Base-by-base conservation (phyloP, 768 basidiomycete genomes). In the Gloeostereum incarnatum region DNA sequence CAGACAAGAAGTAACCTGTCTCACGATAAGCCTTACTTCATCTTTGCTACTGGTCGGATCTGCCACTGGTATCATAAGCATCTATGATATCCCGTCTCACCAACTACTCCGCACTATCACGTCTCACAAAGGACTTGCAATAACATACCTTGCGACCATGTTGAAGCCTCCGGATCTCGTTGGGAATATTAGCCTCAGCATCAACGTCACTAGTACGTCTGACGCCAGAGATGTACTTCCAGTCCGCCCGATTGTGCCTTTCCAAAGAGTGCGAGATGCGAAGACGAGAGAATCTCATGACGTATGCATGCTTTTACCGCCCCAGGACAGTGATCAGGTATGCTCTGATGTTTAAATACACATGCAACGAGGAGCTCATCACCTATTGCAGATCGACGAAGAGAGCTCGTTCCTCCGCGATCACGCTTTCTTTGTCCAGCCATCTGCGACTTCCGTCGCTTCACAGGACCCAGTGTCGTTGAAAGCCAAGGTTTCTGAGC, bases 21-120 rank as follows among this genome's bases (percentile, higher is more conserved):
- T 97, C 10, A 58, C 79, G 4, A 75, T 94, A 33, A 96, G 94
- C 0, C 49, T 86, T 18, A 85, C 83, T 8, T 74, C 78, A 0
- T 73, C 87, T 2, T 68, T 83, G 30, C 74, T 99, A 8, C 59
- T 98, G n/a, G 76, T 78, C 22, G 92, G 94, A 16, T 93, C 90
- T 0, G 55, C 71, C 2, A 57, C 70, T 2, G 90, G 90, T 2
- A 53, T 75, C 9, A 72, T 97, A 35, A 72, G 88, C 41, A 57
- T 91, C 26, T 90, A 92, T 55, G 87, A 96, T 45, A 72, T 94
- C 21, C 77, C 88, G 2, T 94, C 94, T 0, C 88, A 92, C 51
- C 93, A 98, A 53, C 76, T 79, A 20, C 63, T 96, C 19, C 83
- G 92, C 32, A 82, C 84, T 19, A 78, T 97, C 46, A 71, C 75